Evolutionary conservation across 495 filamentous ascomycete genomes (phyloP).

Genomic region (Penicillium goetzii): DNA sequence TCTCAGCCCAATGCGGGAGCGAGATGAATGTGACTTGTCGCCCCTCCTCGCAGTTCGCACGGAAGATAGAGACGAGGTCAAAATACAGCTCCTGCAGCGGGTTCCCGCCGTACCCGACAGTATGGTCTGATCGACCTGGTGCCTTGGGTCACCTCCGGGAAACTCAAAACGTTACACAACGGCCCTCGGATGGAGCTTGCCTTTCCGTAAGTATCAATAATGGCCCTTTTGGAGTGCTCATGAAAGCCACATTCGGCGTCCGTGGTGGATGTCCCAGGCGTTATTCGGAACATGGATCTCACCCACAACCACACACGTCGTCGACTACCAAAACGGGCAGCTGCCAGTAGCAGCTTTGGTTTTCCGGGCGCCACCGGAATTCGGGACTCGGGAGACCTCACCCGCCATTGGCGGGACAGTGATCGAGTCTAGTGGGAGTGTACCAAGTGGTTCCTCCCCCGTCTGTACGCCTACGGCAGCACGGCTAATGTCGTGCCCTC

Average conservation of each 20-base stretch:
- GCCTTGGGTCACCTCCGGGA: constrained; percentile 23
- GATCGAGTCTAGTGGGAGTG: constrained; percentile 48
- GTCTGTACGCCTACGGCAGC: too few species aligned
- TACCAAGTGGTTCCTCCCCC: constrained; percentile 20
- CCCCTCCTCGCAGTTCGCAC: neutral
- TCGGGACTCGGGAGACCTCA: neutral
- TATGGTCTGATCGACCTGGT: constrained; percentile 30
- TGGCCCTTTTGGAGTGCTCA: neutral
- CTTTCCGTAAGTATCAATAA: neutral
- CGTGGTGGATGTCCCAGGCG: neutral
- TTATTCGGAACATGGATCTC: neutral
- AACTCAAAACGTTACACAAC: constrained; percentile 4
- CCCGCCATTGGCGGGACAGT: constrained; percentile 9
- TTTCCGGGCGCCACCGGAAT: constrained; percentile 1
- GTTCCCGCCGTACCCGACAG: constrained; percentile 26
- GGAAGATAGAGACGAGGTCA: constrained; percentile 16
- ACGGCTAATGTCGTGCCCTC: constrained; percentile 2
- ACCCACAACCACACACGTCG: constrained; percentile 2
- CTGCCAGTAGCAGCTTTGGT: neutral
- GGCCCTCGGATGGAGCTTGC: neutral
- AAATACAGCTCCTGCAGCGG: constrained; percentile 27
- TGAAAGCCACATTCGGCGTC: neutral
- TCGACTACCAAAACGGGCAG: constrained; percentile 5
- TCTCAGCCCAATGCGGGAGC: neutral
- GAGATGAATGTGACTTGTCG: neutral